Base-by-base conservation (phyloP, 257 asterid genomes). In the Rehmannia glutinosa region DNA sequence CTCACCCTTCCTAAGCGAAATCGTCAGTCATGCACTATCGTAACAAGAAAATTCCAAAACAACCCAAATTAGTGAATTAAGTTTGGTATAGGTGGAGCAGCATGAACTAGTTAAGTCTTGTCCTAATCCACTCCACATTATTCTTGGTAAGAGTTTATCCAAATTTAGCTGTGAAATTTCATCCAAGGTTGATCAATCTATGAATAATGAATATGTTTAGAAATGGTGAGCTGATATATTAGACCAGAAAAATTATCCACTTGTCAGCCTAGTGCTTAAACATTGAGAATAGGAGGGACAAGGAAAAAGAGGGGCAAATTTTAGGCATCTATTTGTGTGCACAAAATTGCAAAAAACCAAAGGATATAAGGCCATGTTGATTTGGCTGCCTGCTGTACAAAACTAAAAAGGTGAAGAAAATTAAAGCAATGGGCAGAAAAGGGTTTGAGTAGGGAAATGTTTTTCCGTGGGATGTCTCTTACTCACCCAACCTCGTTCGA, bases 391-490 rank as follows among this genome's bases (percentile, higher is more conserved):
- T 17, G 20, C 33, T 1, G 5, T 8, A 30, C 19, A 16, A 41
- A 20, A 20, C 30, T 55, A 15, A 43, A 47, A 19, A 20, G 13
- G 60, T 17, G 23, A 17, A 51, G 43, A 21, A 32, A 32, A 32
- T 32, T 27, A 13, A 19, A 11, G 42, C 32, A 4, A 19, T 11
- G 63, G 19, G 64, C n/a, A n/a, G 28, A 53, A 21, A 50, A 8
- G 47, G 49, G 42, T 61, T 61, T 68, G 41, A 27, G 65, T 51
- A 25, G 52, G 66, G 59, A 57, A 62, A 64, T 47, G 23, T 52
- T 68, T 59, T 32, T 69, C 46, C 56, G 66, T 78, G 83, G 62
- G 42, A 46, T 70, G 80, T 78, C 73, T 36, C 78, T 62, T 61
- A 50, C 70, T 50, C 64, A 64, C 62, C 47, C 46, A 65, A 69